These are phyloP conservation scores for Sordariomycetes sp. DNA, from an alignment of 2,329 filamentous ascomycete genomes.

Conservation along the genomic window DNA sequence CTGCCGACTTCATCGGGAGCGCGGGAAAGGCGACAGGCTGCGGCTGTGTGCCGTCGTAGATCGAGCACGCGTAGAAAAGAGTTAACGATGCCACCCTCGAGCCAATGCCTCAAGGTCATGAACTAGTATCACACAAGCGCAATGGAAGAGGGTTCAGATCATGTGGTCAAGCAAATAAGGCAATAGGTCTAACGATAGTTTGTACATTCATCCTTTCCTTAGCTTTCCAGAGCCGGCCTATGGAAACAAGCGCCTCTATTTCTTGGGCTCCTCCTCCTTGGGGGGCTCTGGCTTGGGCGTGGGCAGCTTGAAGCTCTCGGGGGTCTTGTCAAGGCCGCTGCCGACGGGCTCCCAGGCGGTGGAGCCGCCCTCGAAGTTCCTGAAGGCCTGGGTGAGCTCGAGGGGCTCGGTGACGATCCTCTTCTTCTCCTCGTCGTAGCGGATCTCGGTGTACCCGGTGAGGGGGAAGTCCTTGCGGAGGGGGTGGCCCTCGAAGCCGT, in stretches of 20 bases:
- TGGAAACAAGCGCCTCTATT: conserved; percentile 42
- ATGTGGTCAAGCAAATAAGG: neutral
- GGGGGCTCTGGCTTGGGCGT: conserved; percentile 91
- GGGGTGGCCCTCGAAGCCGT: conserved; percentile 96
- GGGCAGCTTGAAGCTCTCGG: conserved; percentile 84
- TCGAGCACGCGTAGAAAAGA: no score
- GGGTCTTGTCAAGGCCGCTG: conserved; percentile 62
- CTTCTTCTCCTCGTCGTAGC: conserved; percentile 99
- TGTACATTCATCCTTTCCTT: neutral
- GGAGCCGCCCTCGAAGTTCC: conserved; percentile 89
- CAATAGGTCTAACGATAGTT: conserved; percentile 3
- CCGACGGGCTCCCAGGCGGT: conserved; percentile 56
- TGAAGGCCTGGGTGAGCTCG: conserved; percentile 95
- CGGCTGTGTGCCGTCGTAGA: no score
- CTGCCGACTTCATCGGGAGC: neutral
- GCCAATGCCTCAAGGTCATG: neutral
- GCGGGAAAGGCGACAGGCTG: no score
- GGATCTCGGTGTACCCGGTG: conserved; percentile 94
- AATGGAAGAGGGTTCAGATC: neutral
- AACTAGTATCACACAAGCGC: neutral
- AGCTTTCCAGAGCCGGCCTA: neutral
- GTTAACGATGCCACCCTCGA: no score
- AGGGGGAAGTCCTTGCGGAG: conserved; percentile 96
- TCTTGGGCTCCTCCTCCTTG: conserved; percentile 73
- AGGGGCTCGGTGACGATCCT: conserved; percentile 95